A percentile compares a stretch with the other conserved stretches of the same genome.
Conservation (phyloP, 257 asterid species). For the Voacanga thouarsii region DNA sequence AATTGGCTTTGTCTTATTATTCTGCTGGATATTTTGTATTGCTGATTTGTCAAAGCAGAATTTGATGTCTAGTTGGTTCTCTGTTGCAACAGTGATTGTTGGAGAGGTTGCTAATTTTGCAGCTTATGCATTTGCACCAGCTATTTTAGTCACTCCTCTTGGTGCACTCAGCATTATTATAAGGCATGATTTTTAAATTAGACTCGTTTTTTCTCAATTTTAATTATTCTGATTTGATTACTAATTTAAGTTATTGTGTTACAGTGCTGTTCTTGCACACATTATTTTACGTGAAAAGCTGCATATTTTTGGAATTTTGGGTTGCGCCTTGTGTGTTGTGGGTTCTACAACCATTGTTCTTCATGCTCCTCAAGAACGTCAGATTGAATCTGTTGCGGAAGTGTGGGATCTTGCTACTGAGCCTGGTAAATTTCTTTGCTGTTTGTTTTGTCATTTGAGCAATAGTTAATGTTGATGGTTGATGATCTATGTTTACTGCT, state of each 20-base stretch:
- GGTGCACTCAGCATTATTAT: conserved; percentile 98
- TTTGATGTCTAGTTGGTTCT: conserved; percentile 18
- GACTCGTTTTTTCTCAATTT: conserved; percentile 21
- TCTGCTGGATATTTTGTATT: background rate
- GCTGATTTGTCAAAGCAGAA: conserved; percentile 7
- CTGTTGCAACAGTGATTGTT: conserved; percentile 72
- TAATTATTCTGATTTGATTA: conserved; percentile 21
- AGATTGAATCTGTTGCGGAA: conserved; percentile 82
- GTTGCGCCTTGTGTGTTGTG: conserved; percentile 94
- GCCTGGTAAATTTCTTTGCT: conserved; percentile 54
- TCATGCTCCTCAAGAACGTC: conserved; percentile 97
- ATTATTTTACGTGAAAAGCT: conserved; percentile 77
- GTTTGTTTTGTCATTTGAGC: background rate
- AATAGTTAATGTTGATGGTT: conserved; percentile 4
- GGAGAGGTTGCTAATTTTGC: conserved; percentile 99
- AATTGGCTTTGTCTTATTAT: background rate
- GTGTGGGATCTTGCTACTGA: conserved; percentile 98
- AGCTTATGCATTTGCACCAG: conserved; percentile 99
- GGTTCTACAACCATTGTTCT: conserved; percentile 95
- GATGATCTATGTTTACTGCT: conserved; percentile 9
- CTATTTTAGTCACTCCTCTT: conserved; percentile 95
- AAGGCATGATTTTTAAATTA: conserved; percentile 53
- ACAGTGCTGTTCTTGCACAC: conserved; percentile 96
- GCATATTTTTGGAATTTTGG: conserved; percentile 88
- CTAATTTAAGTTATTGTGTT: conserved; percentile 34